Evolutionary conservation across 805 yeast species (phyloP), one percentile per base, ranked within the genome.

Genomic region (Wickerhamiella cacticola): DNA sequence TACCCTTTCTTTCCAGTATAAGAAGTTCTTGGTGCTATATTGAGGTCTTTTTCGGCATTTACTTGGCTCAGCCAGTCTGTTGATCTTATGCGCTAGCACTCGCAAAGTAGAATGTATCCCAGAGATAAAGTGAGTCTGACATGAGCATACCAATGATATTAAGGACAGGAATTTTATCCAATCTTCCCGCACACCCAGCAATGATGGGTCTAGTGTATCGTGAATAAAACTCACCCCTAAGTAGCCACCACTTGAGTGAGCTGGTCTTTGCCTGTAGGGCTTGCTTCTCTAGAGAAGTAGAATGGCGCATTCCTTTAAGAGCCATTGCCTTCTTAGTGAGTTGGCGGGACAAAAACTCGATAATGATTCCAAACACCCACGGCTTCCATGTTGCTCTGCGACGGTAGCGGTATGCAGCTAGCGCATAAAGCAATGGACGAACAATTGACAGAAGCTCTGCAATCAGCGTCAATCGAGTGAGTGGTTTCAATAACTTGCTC

Each of bases 351-450:
- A 55, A 18, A n/a, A 56, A 53, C 48, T 68, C 71, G 5, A 65
- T 43, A 2, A 56, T 54, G 8, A 63, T 24, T 3, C 72, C 72
- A 13, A 58, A 48, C 3, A 63, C 35, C 72, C 72, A 68, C 2
- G 72, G 72, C 12, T 61, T 57, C 71, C 71, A 68, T 41, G 59
- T 57, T 8, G 50, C 50, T 3, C 43, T 42, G 31, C 42, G 41
- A 5, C 63, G 55, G 44, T 46, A 58, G 29, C 52, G 48, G 52
- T 55, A 59, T 3, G 61, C 56, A 42, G 66, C 49, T 18, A 54
- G n/a, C 5, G 69, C 66, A 52, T 68, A 68, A 3, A 67, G 45
- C 25, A 68, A 51, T 0, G 72, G 72, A 13, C 72, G 58, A 38
- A 67, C 42, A n/a, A 68, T 64, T 23, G 60, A 57, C 35, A 63